A percentile compares a stretch with the other conserved stretches of the same genome.
These are phyloP conservation scores for Zymoseptoria crescenta DNA, from an alignment of 2,329 filamentous ascomycete genomes.

Conservation along the genomic window DNA sequence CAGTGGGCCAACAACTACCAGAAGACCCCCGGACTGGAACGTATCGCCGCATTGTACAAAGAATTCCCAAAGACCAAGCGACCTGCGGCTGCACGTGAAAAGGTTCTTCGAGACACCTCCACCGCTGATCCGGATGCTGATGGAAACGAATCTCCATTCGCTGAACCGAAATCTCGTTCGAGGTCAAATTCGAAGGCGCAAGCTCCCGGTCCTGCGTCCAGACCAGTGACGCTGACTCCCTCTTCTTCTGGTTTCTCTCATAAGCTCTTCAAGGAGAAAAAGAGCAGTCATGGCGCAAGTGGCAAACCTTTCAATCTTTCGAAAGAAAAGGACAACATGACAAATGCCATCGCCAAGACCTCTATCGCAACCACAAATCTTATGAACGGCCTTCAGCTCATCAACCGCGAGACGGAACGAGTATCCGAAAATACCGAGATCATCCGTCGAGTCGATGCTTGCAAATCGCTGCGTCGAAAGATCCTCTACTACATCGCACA, in stretches of 20 bases:
- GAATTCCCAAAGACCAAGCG: conserved; percentile 61
- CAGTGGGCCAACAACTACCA: conserved; percentile 82
- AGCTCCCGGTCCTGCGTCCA: conserved; percentile 9
- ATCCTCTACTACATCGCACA: conserved; percentile 88
- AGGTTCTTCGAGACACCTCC: conserved; percentile 73
- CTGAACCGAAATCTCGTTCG: conserved; percentile 10
- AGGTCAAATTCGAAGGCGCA: conserved; percentile 11
- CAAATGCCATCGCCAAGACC: conserved; percentile 79
- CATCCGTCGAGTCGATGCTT: conserved; percentile 70
- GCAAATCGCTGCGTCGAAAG: conserved; percentile 75
- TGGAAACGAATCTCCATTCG: conserved; percentile 16
- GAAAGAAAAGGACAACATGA: conserved; percentile 78
- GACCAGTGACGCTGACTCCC: conserved; percentile 28
- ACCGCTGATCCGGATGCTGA: conserved; percentile 53
- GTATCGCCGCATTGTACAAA: conserved; percentile 70
- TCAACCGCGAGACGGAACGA: conserved; percentile 81
- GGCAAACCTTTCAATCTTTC: conserved; percentile 69
- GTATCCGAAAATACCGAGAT: conserved; percentile 78
- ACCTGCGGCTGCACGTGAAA: conserved; percentile 61
- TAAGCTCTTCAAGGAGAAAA: conserved; percentile 30
- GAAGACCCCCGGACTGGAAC: conserved; percentile 67
- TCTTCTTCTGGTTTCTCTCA: conserved; percentile 23
- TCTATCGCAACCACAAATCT: conserved; percentile 89
- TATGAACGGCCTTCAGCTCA: conserved; percentile 75
- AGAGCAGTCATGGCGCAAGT: conserved; percentile 43